phyloP scores from a whole-genome alignment of 1,284 basidiomycete genomes.

The Fomitopsis pinicola region DNA sequence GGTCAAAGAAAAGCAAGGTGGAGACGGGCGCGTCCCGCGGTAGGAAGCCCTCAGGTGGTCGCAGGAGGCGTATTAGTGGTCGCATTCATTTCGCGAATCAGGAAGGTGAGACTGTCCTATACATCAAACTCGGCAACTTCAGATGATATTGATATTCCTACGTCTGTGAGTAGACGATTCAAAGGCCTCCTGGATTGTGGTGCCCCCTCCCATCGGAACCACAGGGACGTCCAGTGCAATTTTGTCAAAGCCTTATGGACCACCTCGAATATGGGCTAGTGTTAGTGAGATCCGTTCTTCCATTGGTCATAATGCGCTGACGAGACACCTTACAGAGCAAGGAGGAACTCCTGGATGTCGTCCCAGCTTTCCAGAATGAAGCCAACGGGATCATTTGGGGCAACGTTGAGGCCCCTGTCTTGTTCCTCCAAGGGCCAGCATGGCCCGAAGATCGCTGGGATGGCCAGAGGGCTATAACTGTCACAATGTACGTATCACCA shows the following conservation, averaged over 20 bases:
- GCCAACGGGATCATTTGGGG: slow-evolving; percentile 11
- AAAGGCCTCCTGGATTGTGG: background rate
- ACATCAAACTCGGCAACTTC: no score
- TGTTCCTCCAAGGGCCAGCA: slow-evolving; percentile 12
- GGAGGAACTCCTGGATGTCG: slow-evolving; percentile 11
- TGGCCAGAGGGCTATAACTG: slow-evolving; percentile 10
- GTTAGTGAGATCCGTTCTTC: background rate
- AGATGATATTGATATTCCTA: background rate
- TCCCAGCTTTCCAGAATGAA: slow-evolving; percentile 10
- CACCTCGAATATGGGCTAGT: slow-evolving; percentile 7
- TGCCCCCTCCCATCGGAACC: background rate
- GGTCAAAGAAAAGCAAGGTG: background rate
- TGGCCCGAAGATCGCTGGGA: slow-evolving; percentile 14
- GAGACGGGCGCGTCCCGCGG: background rate
- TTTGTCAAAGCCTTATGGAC: background rate
- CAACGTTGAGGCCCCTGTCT: slow-evolving; percentile 10
- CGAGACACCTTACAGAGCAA: slow-evolving; percentile 8
- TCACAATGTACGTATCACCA: slow-evolving; percentile 13
- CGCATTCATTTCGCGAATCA: background rate
- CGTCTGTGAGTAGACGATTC: background rate
- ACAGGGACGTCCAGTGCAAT: background rate
- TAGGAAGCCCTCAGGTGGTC: background rate
- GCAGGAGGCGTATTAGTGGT: background rate
- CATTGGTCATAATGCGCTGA: background rate
- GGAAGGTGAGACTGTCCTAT: background rate